Evolutionary conservation across 768 basidiomycete species (phyloP), one percentile per base, ranked within the genome.

Genomic region (Nidula microcarpa): DNA sequence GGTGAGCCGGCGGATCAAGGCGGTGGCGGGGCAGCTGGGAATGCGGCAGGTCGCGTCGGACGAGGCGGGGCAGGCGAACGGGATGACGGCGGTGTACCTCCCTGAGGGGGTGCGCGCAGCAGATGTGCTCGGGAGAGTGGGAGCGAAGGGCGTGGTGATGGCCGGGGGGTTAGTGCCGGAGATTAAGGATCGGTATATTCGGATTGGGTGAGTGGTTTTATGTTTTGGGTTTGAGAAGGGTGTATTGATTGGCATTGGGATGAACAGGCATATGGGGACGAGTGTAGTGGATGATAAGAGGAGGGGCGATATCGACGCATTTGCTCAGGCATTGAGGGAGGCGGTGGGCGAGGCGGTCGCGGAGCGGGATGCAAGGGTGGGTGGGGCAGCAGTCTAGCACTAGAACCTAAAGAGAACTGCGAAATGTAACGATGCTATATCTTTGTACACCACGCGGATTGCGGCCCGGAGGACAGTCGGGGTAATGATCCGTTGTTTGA

Each of bases 11-110:
- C 78, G 79, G 48, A 67, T 96, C 65, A 91, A 88, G 70, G 68
- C 78, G 17, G 76, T 82, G 3, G 82, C 84, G 13, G 65, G 72
- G 34, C 75, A 74, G 39, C 69, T 94, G 39, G 92, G 91, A 3
- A 74, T 94, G 62, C 80, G 71, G 59, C 79, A 81, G 59, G 76
- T 95, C 8, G 81, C 91, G 9, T 59, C 75, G 5, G 74, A 77
- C 32, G 68, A 78, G 2, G 72, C 74, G 4, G 74, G 78, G 53
- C 76, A 84, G 4, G 92, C 94, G 6, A 91, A 92, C 61, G 92
- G 94, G 33, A 94, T 96, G 93, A 89, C 86, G 4, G 93, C 92
- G 74, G 66, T 89, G 49, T 91, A 88, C 67, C 84, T 82, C 55
- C 94, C 93, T n/a, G 77, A 84, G 4, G 89, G 89, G 2, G 59